Evolutionary conservation across 352 stramenopile species (phyloP), one percentile per base, ranked within the genome.

Genomic region (Pythium guiyangense): DNA sequence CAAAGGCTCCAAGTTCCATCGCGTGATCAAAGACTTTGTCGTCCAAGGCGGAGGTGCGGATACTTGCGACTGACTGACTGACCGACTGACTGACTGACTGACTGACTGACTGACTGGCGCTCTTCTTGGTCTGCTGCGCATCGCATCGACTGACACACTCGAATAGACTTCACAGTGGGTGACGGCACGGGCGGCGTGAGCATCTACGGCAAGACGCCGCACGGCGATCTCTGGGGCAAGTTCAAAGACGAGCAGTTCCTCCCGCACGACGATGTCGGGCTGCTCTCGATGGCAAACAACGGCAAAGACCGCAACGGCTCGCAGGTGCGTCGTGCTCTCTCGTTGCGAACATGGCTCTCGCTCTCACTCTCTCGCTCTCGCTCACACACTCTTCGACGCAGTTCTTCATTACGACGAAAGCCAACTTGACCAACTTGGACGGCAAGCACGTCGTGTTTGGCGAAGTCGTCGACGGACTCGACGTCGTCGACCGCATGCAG

Each of bases 381-480:
- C n/a, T n/a, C n/a, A n/a, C 39, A 27, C 3, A 52, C 9, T 52
- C 6, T 37, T 2, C 34, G 27, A 29, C 27, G 46, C 44, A 91
- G 78, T 91, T 91, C 59, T 91, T 91, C 67, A 88, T 91, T 49
- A 91, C 81, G 27, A 91, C 76, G 11, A 81, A 79, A 47, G 71
- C 78, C 9, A 62, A 64, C 1, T 67, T 89, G 31, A 81, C 70
- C 22, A 88, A 88, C 54, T 54, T 91, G 17, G 93, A 99, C 76
- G 89, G 84, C 35, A 98, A 98, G 73, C 96, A 99, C 69, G 85
- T 97, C 6, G 94, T 99, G 9, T 99, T 99, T 80, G 96, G 96
- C 27, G 92, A 97, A 64, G 84, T 97, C 15, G 64, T 97, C 43
- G 81, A 95, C 29, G 78, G 81, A 20, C 69, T 88, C 31, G 74